These are phyloP conservation scores for Coemansia sp. DNA, from an alignment of 192 early-diverging fungal genomes.

Conservation along the genomic window DNA sequence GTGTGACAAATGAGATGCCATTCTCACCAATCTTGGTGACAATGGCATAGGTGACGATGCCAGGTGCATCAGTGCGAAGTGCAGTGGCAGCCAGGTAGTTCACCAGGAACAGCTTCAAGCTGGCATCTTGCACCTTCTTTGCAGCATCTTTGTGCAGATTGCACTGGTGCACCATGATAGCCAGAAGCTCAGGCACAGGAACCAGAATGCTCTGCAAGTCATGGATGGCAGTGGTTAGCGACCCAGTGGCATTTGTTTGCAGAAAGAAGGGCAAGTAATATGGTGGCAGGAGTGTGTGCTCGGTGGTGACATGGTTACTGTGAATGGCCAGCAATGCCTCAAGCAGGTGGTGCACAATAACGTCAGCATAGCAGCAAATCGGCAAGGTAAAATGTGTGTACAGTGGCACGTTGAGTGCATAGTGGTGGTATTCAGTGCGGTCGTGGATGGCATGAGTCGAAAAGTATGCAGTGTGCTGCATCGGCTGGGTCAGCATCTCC, in stretches of 20 bases:
- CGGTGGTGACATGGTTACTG: slow-evolving; percentile 21
- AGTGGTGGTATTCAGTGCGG: slow-evolving; percentile 69
- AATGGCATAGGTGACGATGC: slow-evolving; percentile 22
- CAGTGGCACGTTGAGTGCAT: slow-evolving; percentile 84
- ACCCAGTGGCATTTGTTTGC: slow-evolving; percentile 7
- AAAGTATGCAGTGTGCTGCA: slow-evolving; percentile 99
- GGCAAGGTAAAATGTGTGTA: slow-evolving; percentile 99
- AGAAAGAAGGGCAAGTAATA: slow-evolving; percentile 36
- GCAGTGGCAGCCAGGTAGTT: slow-evolving; percentile 59
- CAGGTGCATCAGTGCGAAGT: slow-evolving; percentile 58
- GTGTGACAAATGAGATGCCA: slow-evolving; percentile 79
- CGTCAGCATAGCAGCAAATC: slow-evolving; percentile 97
- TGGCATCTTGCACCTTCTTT: slow-evolving; percentile 84
- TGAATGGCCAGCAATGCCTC: slow-evolving; percentile 36
- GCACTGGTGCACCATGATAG: slow-evolving; percentile 66
- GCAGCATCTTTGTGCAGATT: slow-evolving; percentile 82
- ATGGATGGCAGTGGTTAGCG: slow-evolving; percentile 6
- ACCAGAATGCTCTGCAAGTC: slow-evolving; percentile 10
- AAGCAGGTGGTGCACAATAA: slow-evolving; percentile 89
- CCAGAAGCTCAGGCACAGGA: slow-evolving; percentile 7
- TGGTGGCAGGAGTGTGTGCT: slow-evolving; percentile 43
- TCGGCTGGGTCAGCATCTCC: slow-evolving; percentile 53
- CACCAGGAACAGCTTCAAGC: slow-evolving; percentile 84
- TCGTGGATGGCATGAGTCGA: slow-evolving; percentile 74
- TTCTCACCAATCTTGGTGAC: slow-evolving; percentile 83